Evolutionary conservation across 176 grass and related monocot genomes (phyloP), one percentile per base, ranked within the genome.

Genomic region (Saccharum officinarum): DNA sequence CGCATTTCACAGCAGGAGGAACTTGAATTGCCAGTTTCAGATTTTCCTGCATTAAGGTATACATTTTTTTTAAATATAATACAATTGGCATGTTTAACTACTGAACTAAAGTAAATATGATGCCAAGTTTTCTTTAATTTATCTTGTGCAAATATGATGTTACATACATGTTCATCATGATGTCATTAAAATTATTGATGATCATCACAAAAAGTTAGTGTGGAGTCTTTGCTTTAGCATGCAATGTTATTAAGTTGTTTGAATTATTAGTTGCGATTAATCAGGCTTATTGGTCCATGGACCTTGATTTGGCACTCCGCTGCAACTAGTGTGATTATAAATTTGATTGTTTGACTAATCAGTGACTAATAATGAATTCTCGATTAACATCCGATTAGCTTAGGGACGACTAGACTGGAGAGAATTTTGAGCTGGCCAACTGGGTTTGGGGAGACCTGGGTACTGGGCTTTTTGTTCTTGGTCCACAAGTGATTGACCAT

Each of bases 1-100:
- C 78, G 76, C 11, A 67, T 45, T 89, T 69, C 88, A 71, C 88
- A 88, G 33, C 76, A 89, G 42, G 90, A 86, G 65, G 88, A 52
- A 77, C 78, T 84, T 92, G 92, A 94, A 66, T 85, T 86, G 64
- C 88, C 94, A 50, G 52, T 55, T 86, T 87, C 85, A 23, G 87
- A 95, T 46, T 86, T 93, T 70, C 67, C 92, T 77, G 69, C 80
- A 47, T 83, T 95, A 82, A 95, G 95, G 95, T 98, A 69, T 41
- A 13, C 6, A 49, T 4, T 47, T 22, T 22, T 57, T 66, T 78
- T 28, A 82, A 20, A 0, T 80, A 39, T 41, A 36, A 41, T 75
- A 69, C 1, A 37, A 16, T 69, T n/a, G 17, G 25, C 40, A 74
- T 75, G 67, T 74, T 73, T 55, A 81, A 46, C 45, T 72, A 31